These are phyloP conservation scores for Gypsophila paniculata DNA, from an alignment of 179 eudicot genomes.

Conservation along the genomic window DNA sequence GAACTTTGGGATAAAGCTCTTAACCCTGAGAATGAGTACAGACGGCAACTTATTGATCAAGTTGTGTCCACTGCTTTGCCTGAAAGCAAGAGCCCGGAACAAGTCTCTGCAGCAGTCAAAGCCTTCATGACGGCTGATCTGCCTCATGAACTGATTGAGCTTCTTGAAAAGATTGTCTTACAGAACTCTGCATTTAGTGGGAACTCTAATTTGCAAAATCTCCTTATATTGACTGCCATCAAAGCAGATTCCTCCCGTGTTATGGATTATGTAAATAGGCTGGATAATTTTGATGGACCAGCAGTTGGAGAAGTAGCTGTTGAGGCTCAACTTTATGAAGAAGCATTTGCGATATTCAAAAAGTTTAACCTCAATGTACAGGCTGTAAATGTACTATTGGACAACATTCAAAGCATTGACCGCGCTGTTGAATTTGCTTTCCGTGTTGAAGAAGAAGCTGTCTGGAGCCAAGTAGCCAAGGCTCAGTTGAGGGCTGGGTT, in stretches of 20 bases:
- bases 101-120: slow-evolving; percentile 90
- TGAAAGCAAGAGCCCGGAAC: slow-evolving; percentile 95
- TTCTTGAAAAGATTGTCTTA: slow-evolving; percentile 85
- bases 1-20: slow-evolving; percentile 88
- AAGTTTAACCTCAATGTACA: slow-evolving; percentile 88
- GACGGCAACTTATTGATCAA: slow-evolving; percentile 86
- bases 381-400: slow-evolving; percentile 75
- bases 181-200: slow-evolving; percentile 97
- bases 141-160: slow-evolving; percentile 86
- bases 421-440: slow-evolving; percentile 95
- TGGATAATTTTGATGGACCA: slow-evolving; percentile 93
- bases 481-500: slow-evolving; percentile 87
- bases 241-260: slow-evolving; percentile 93
- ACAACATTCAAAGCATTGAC: slow-evolving; percentile 57
- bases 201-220: slow-evolving; percentile 76
- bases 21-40: slow-evolving; percentile 76
- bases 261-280: slow-evolving; percentile 82
- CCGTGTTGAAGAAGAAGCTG: slow-evolving; percentile 97
- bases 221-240: slow-evolving; percentile 84
- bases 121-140: slow-evolving; percentile 95
- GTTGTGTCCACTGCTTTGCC: slow-evolving; percentile 92
- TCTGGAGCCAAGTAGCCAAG: slow-evolving; percentile 93
- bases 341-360: slow-evolving; percentile 87
- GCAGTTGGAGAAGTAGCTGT: slow-evolving; percentile 98
- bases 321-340: slow-evolving; percentile 84